These are phyloP conservation scores for Fusarium duplospermum DNA, from an alignment of 2,329 filamentous ascomycete genomes.

Conservation along the genomic window DNA sequence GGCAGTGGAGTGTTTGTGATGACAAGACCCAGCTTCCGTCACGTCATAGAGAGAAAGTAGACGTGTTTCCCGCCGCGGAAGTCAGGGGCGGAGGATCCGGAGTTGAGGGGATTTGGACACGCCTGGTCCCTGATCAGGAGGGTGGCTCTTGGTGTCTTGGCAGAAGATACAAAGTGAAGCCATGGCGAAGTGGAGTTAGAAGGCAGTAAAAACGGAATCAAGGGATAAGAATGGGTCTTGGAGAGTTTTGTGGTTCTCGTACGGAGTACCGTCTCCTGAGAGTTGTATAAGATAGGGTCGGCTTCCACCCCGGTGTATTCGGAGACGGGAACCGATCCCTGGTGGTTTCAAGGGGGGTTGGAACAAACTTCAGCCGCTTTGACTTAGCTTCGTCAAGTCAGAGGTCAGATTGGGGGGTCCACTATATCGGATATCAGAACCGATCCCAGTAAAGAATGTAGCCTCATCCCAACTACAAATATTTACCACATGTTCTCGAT, in stretches of 20 bases:
- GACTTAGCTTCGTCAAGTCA: background rate
- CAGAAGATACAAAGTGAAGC: background rate
- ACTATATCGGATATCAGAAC: background rate
- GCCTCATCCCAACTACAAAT: background rate
- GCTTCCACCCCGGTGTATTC: background rate
- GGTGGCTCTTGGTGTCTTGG: conserved; percentile 47
- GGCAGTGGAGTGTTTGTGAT: conserved; percentile 14
- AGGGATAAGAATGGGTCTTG: background rate
- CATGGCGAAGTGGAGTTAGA: conserved; percentile 1
- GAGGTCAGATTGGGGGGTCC: background rate
- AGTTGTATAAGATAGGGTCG: background rate
- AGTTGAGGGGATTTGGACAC: background rate
- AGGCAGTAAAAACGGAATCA: conserved; percentile 6
- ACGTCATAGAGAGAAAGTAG: conserved; percentile 7
- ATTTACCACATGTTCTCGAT: background rate
- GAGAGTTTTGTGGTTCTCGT: background rate
- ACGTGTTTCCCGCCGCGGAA: background rate
- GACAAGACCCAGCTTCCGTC: background rate
- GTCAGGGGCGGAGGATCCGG: background rate
- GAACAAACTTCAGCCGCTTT: conserved; percentile 10
- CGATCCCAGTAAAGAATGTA: background rate
- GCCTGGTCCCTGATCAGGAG: conserved; percentile 61
- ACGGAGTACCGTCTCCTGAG: background rate
- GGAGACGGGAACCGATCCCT: conserved; percentile 1
- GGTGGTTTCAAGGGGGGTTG: background rate